These are phyloP conservation scores for Malus hybrid DNA, from an alignment of 331 rosid genomes.

Conservation along the genomic window DNA sequence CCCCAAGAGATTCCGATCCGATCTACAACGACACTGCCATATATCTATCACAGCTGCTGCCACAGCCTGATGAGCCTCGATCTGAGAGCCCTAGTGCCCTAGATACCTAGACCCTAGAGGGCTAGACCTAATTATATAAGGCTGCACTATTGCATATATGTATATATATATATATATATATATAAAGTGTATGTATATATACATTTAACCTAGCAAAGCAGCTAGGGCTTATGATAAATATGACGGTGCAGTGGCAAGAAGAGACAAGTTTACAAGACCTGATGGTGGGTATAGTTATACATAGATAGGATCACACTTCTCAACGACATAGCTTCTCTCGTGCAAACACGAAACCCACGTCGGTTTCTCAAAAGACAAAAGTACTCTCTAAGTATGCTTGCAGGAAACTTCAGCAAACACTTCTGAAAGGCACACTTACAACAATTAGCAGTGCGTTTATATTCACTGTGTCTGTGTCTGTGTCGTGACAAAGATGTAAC, in stretches of 20 bases:
- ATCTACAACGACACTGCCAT: neutral
- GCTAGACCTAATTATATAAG: neutral
- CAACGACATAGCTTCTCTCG: constrained; percentile 28
- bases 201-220: neutral
- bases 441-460: neutral
- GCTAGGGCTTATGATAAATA: too few relatives aligned
- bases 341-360: constrained; percentile 35
- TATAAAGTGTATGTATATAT: too few relatives aligned
- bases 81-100: neutral
- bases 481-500: too few relatives aligned
- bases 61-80: neutral
- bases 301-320: neutral
- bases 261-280: constrained; percentile 28
- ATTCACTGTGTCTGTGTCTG: constrained; percentile 24
- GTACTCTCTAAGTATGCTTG: constrained; percentile 37
- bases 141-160: neutral
- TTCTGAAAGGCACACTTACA: constrained; percentile 42
- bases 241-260: neutral
- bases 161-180: too few relatives aligned
- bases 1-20: constrained; percentile 24
- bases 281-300: neutral
- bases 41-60: neutral
- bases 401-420: constrained; percentile 67
- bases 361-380: constrained; percentile 19
- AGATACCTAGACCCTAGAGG: neutral